Evolutionary conservation across 140 eudicot species (phyloP), one percentile per base, ranked within the genome.

Genomic region (Anethum foeniculum): DNA sequence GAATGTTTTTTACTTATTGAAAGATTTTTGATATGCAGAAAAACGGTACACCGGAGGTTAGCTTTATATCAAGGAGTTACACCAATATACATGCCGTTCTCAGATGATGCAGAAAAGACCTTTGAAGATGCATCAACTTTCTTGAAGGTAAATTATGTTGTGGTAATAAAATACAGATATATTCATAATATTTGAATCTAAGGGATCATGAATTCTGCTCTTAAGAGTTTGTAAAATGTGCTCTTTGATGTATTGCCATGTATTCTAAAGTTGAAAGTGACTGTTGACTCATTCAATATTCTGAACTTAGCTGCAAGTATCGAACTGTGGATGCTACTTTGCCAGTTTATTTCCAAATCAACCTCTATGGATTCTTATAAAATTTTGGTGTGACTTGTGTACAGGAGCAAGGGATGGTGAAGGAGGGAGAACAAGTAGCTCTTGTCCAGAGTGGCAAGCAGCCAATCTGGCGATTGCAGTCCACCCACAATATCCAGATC

Each of bases 51-150:
- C 76, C 97, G 92, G 84, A 89, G 96, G 81, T 69, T 95, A 84
- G 99, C 99, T 44, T 83, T 92, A 83, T 95, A 95, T 84, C 97
- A 92, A 81, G 99, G 99, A 38, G 99, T 95, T 68, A 88, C 96
- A 86, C 97, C 97, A 74, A 91, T 95, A 82, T 84, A 92, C 89
- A 86, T 95, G 91, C 91, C 91, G 77, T 95, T 95, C 87, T 90
- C 88, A 25, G 88, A 79, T 82, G 93, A 92, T 87, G 99, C 99
- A 28, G 97, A 95, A 76, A 97, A 92, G 80, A 92, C 97, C 25
- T 92, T 95, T 81, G 79, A 84, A 47, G 88, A 87, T 62, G 96
- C 99, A 54, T 89, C 91, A 65, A 54, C 81, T 30, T 78, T 88
- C 48, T 86, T 95, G 85, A 85, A 88, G 96, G 97, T 95, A 49